Base-by-base conservation (phyloP, 345 rosid species). In the Gossypium sturtianum region DNA sequence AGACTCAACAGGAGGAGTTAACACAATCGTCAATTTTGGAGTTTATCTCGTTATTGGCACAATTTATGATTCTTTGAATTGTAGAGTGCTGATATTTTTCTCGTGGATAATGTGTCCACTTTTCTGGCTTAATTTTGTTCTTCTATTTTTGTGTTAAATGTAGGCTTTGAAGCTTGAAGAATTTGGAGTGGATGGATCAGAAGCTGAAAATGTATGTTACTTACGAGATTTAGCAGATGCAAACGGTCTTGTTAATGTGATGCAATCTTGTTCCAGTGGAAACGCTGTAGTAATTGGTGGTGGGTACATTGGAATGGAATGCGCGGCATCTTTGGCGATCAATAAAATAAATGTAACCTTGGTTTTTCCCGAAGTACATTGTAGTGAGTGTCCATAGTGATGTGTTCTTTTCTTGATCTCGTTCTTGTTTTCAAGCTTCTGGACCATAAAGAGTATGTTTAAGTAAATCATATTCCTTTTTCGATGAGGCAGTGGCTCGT, bases 231-330 rank as follows among this genome's bases (percentile, higher is more conserved):
- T 95, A 75, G 86, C 90, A 9, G 98, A 93, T 79, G 98, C 99
- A 80, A 87, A 91, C 78, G 87, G 97, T 86, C 83, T 95, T 73
- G 93, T 86, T 22, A 84, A 84, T 63, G 92, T 80, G 69, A 89
- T 89, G 80, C 79, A 86, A 75, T 87, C 96, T 75, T 88, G 86
- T 79, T n/a, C 83, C 66, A 87, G 88, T 62, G 94, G 95, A 69
- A 88, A 93, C 80, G 98, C 99, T 59, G 90, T 95, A 75, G 94
- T 95, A 67, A 95, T 95, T 2, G 99, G 98, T 22, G 99, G 98
- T 80, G 99, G 99, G 78, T 95, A 95, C 77, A 90, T 95, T 61
- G 98, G 99, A 83, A 95, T 95, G 99, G 99, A 95, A 80, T 95
- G 99, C 70, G 93, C 99, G 59, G 97, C 98, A 73, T 95, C 99